phyloP scores from a whole-genome alignment of 345 rosid genomes.

The Rubroshorea leprosula region DNA sequence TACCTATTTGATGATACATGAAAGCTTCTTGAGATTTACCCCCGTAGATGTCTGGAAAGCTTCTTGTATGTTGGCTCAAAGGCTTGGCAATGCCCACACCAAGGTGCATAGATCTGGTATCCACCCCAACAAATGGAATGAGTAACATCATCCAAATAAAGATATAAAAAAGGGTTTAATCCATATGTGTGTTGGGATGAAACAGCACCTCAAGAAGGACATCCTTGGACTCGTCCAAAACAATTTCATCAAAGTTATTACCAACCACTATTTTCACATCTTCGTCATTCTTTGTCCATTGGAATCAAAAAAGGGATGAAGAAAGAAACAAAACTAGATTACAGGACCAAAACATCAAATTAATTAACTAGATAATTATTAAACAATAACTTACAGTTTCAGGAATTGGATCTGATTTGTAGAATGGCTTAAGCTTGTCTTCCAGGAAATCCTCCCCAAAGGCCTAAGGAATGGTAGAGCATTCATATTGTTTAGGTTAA shows the following conservation, averaged over 20 bases:
- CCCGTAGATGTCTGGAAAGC: conserved; percentile 77
- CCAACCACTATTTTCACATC: conserved; percentile 97
- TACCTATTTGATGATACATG: too few species aligned
- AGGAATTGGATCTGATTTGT: conserved; percentile 90
- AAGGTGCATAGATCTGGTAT: conserved; percentile 86
- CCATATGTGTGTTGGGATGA: not conserved
- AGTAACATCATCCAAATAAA: not conserved
- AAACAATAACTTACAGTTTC: conserved; percentile 54
- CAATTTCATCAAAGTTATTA: conserved; percentile 82
- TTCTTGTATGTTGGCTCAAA: conserved; percentile 90
- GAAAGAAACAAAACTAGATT: conserved; percentile 8
- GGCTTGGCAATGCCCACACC: conserved; percentile 99
- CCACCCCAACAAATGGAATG: conserved; percentile 4
- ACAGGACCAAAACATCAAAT: not conserved
- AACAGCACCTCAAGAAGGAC: conserved; percentile 86
- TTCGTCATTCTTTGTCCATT: conserved; percentile 62
- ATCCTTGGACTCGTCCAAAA: conserved; percentile 91
- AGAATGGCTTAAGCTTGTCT: conserved; percentile 85
- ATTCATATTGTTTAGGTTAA: not conserved
- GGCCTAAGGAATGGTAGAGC: conserved; percentile 31
- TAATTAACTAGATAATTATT: not conserved
- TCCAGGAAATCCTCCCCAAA: conserved; percentile 66
- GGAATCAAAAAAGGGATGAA: not conserved
- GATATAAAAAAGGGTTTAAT: not conserved
- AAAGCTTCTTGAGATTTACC: conserved; percentile 63